phyloP scores from a whole-genome alignment of 2,329 filamentous ascomycete species.

The Graphilbum ipis-grandicollis region DNA sequence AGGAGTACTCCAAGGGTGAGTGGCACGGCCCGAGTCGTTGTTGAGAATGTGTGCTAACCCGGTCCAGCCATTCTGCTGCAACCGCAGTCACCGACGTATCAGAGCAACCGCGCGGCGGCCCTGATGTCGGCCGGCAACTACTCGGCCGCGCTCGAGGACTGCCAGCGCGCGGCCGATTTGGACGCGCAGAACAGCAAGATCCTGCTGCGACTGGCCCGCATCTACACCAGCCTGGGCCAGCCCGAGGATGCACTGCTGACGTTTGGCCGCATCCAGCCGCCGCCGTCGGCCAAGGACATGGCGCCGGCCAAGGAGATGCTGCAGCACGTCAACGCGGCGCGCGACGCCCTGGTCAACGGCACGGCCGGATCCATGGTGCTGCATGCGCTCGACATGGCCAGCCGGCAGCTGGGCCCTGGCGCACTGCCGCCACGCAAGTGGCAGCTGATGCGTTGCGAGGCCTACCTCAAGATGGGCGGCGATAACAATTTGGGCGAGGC shows the following conservation, averaged over 20 bases:
- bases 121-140: slow-evolving; percentile 79
- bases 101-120: slow-evolving; percentile 88
- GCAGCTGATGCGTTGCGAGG: slow-evolving; percentile 83
- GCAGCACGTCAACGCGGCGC: slow-evolving; percentile 62
- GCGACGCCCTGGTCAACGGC: slow-evolving; percentile 56
- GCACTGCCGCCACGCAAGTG: slow-evolving; percentile 78
- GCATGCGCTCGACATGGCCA: slow-evolving; percentile 80
- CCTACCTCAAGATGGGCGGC: slow-evolving; percentile 82
- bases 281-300: slow-evolving; percentile 71
- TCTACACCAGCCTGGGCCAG: slow-evolving; percentile 74
- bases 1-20: slow-evolving; percentile 87
- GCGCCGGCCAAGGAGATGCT: slow-evolving; percentile 72
- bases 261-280: slow-evolving; percentile 62
- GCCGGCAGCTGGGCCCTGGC: slow-evolving; percentile 57
- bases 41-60: too few relatives aligned
- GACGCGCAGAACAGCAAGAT: slow-evolving; percentile 82
- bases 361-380: slow-evolving; percentile 81
- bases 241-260: slow-evolving; percentile 75
- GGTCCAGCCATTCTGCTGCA: slow-evolving; percentile 82
- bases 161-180: slow-evolving; percentile 61
- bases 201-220: slow-evolving; percentile 69
- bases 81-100: slow-evolving; percentile 72
- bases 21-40: too few relatives aligned
- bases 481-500: slow-evolving; percentile 80
- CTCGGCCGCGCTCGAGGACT: slow-evolving; percentile 69